These are phyloP conservation scores for Trichophyton benhamiae DNA, from an alignment of 2,329 filamentous ascomycete genomes.

Conservation along the genomic window DNA sequence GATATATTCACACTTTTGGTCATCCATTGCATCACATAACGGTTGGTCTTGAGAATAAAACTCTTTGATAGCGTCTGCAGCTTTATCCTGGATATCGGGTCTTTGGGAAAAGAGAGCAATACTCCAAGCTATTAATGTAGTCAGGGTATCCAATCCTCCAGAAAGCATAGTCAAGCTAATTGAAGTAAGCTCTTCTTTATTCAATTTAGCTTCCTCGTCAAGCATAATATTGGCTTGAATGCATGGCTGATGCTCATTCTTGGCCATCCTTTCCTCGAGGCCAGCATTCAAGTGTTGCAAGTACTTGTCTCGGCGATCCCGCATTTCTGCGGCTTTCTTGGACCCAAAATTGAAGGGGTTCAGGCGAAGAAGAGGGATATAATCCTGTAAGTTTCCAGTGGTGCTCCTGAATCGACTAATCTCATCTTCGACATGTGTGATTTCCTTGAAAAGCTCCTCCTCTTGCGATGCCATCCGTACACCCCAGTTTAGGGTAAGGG, in stretches of 20 bases:
- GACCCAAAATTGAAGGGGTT: conserved; percentile 52
- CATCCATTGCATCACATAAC: conserved; percentile 49
- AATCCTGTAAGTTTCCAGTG: conserved; percentile 50
- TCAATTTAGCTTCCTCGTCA: conserved; percentile 51
- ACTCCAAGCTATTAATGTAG: conserved; percentile 54
- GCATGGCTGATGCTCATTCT: conserved; percentile 50
- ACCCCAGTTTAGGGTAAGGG: conserved; percentile 55
- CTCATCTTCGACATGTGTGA: conserved; percentile 50
- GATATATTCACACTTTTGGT: conserved; percentile 52
- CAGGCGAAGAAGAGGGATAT: conserved; percentile 46
- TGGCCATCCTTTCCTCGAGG: conserved; percentile 48
- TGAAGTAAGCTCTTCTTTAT: conserved; percentile 49
- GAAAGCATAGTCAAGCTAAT: conserved; percentile 59
- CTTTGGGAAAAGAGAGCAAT: conserved; percentile 48
- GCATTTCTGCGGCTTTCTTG: conserved; percentile 47
- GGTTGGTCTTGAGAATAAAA: conserved; percentile 42
- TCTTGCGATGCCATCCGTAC: conserved; percentile 47
- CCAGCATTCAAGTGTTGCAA: conserved; percentile 45
- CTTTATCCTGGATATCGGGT: conserved; percentile 51
- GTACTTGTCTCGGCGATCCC: conserved; percentile 49
- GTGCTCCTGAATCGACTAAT: conserved; percentile 49
- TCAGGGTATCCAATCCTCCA: conserved; percentile 55
- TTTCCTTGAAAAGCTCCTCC: conserved; percentile 50
- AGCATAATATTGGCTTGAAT: conserved; percentile 56
- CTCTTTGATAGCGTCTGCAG: conserved; percentile 44